Conservation (phyloP, 208 protist genomes). For the Paratrypanosoma confusum region DNA sequence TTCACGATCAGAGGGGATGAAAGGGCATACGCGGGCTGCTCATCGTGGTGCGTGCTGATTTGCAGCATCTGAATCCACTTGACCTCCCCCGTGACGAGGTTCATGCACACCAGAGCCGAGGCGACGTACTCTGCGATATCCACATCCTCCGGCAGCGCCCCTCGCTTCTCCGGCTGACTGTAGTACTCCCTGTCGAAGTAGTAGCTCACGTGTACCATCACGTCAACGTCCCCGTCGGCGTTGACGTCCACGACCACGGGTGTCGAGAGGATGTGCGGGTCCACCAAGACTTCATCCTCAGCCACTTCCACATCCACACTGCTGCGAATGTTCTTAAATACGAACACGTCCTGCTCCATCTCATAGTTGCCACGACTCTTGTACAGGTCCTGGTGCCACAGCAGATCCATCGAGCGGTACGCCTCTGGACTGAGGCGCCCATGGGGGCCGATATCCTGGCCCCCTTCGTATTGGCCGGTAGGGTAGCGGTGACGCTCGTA, state of each 20-base stretch:
- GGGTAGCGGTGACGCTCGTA: neutral
- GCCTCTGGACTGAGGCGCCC: slow-evolving; percentile 59
- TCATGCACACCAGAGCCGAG: slow-evolving; percentile 76
- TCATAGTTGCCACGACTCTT: slow-evolving; percentile 17
- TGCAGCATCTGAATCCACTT: slow-evolving; percentile 82
- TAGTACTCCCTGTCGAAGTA: slow-evolving; percentile 63
- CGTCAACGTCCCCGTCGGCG: slow-evolving; percentile 67
- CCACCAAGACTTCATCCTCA: slow-evolving; percentile 64
- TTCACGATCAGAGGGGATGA: slow-evolving; percentile 70
- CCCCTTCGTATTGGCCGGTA: neutral
- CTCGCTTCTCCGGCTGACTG: slow-evolving; percentile 10
- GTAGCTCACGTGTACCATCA: slow-evolving; percentile 86
- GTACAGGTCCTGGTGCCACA: slow-evolving; percentile 66
- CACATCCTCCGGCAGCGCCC: slow-evolving; percentile 22
- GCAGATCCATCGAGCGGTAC: slow-evolving; percentile 47
- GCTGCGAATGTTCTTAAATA: slow-evolving; percentile 19
- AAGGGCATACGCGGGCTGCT: slow-evolving; percentile 49
- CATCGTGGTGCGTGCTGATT: slow-evolving; percentile 48
- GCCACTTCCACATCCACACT: slow-evolving; percentile 8
- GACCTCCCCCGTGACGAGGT: slow-evolving; percentile 65
- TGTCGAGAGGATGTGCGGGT: slow-evolving; percentile 81
- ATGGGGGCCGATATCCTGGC: slow-evolving; percentile 22
- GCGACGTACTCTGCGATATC: slow-evolving; percentile 70
- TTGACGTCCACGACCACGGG: slow-evolving; percentile 82
- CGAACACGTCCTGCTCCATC: slow-evolving; percentile 23